A percentile compares a stretch with the other conserved stretches of the same genome.
phyloP scores from a whole-genome alignment of 352 stramenopile species.

The Globisporangium mamillatum region DNA sequence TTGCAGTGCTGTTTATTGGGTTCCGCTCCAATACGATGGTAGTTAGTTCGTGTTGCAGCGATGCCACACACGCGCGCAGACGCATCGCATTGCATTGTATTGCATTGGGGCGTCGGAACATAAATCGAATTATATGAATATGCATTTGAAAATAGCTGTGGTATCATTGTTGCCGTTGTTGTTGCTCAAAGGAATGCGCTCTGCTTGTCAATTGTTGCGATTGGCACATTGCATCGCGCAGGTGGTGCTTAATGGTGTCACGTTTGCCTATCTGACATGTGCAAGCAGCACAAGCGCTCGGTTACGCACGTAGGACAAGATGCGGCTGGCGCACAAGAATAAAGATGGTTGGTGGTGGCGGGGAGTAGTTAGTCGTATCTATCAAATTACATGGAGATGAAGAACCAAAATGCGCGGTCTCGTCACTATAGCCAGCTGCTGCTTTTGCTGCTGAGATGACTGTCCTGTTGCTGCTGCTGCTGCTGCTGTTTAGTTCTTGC shows the following conservation, averaged over 20 bases:
- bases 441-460: not conserved
- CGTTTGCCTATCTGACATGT: not conserved
- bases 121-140: constrained; percentile 12
- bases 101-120: not conserved
- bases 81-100: not conserved
- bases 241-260: not conserved
- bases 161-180: not conserved
- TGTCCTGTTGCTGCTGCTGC: not conserved
- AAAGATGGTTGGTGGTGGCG: not conserved
- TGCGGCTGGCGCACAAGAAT: not conserved
- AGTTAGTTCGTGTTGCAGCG: constrained; percentile 1
- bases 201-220: not conserved
- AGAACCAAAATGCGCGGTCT: not conserved
- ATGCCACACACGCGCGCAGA: not conserved
- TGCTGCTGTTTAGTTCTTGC: constrained; percentile 51
- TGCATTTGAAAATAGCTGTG: not conserved
- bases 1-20: not conserved
- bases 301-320: too few species aligned
- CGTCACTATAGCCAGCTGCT: not conserved
- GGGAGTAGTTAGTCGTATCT: constrained; percentile 11
- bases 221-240: not conserved
- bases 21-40: not conserved
- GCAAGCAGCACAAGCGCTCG: not conserved
- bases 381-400: constrained; percentile 13
- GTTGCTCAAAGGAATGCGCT: too few species aligned